Percentiles rank a stretch among this genome's conserved stretches.
phyloP scores from a whole-genome alignment of 768 basidiomycete genomes.

The Phallus indusiatus region DNA sequence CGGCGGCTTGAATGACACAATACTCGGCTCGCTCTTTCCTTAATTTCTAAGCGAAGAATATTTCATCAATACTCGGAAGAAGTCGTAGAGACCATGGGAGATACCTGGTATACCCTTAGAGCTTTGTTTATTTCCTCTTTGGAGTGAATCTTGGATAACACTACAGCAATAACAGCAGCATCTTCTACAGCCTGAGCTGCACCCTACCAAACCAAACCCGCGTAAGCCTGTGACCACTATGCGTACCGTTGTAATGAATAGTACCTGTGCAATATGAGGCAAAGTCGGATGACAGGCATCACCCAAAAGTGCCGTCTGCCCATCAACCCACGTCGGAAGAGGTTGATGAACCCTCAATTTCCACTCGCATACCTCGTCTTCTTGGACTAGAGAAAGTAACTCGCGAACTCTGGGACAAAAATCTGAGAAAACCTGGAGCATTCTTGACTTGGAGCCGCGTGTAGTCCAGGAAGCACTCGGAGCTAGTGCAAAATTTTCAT shows the following conservation, averaged over 20 bases:
- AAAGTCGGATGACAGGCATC: conserved; percentile 30
- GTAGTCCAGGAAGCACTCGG: conserved; percentile 27
- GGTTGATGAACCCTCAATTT: conserved; percentile 30
- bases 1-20: conserved; percentile 1
- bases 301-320: conserved; percentile 24
- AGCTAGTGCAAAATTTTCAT: conserved; percentile 24
- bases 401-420: conserved; percentile 28
- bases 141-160: conserved; percentile 13
- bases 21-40: background rate
- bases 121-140: background rate
- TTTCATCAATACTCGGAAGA: background rate
- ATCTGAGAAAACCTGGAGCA: conserved; percentile 25
- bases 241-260: background rate
- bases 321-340: conserved; percentile 28
- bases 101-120: background rate
- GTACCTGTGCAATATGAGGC: conserved; percentile 21
- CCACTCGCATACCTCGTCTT: conserved; percentile 30
- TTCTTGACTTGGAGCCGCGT: conserved; percentile 23
- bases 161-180: conserved; percentile 25
- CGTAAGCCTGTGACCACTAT: too few relatives aligned
- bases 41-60: background rate
- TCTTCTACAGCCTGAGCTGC: conserved; percentile 35
- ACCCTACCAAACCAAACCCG: conserved; percentile 17
- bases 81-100: background rate
- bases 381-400: conserved; percentile 25